Evolutionary conservation across 352 stramenopile genomes (phyloP).

Genomic region (Globisporangium mamillatum): DNA sequence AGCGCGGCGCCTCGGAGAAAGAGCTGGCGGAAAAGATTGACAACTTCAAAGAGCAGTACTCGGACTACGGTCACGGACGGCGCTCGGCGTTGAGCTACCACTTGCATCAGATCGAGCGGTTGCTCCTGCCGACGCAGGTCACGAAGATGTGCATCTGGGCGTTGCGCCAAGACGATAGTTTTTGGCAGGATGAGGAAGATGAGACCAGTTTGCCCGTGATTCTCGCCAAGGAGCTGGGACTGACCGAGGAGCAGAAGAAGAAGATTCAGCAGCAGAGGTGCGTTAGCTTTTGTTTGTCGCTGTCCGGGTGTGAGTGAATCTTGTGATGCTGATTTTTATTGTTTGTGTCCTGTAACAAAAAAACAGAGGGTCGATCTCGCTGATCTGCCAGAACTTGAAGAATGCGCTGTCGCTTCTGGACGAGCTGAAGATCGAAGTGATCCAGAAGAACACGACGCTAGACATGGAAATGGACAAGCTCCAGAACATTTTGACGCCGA

Average conservation of each 20-base stretch:
- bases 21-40: constrained; percentile 93
- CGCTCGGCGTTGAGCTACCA: constrained; percentile 87
- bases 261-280: constrained; percentile 91
- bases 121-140: constrained; percentile 93
- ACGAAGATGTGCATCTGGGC: constrained; percentile 93
- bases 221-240: constrained; percentile 85
- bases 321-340: constrained; percentile 4
- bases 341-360: constrained; percentile 5
- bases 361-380: constrained; percentile 47
- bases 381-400: constrained; percentile 90
- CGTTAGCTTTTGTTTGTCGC: constrained; percentile 11
- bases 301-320: not conserved
- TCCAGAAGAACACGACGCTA: constrained; percentile 90
- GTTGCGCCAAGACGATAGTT: constrained; percentile 88
- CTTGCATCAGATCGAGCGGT: constrained; percentile 91
- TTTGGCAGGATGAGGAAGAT: constrained; percentile 87
- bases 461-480: constrained; percentile 94
- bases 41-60: constrained; percentile 93
- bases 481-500: constrained; percentile 92
- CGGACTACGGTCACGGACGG: constrained; percentile 89
- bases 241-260: constrained; percentile 91
- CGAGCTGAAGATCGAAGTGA: constrained; percentile 87
- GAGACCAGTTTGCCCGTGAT: constrained; percentile 89
- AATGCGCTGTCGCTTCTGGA: constrained; percentile 81
- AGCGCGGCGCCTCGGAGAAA: constrained; percentile 73